Evolutionary conservation across 129 eudicot genomes (phyloP), one percentile per base, ranked within the genome.

Genomic region (Flaveria brownii): DNA sequence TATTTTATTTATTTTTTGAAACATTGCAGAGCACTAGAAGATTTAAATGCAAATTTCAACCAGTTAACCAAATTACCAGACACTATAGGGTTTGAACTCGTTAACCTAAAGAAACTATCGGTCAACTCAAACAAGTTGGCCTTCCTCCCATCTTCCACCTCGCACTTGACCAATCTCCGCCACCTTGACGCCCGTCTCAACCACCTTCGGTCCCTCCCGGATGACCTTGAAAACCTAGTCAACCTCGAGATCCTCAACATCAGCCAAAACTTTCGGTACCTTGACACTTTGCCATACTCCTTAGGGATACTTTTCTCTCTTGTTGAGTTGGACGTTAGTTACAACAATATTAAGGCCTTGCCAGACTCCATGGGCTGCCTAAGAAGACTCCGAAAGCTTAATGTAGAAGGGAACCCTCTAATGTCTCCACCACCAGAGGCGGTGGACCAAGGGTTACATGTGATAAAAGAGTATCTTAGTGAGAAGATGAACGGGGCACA

Each of bases 11-110:
- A 30, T 69, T 22, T 68, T 56, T 9, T 18, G 1, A 4, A 22
- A 67, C 3, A 43, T 43, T 28, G 15, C 70, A 77, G 82, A 52
- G 73, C 88, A 9, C 75, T 92, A 49, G 96, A 92, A 75, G 97
- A 92, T 60, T 70, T 92, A 77, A 89, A 89, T 66, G 97, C 93
- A 26, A 92, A 92, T 83, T 92, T 92, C 88, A 92, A 92, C 82
- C 85, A 84, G 70, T 74, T 92, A 23, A 85, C 83, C 13, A 81
- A 73, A 14, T 75, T 92, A 45, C 89, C 94, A 2, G 95, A 88
- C 68, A 88, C 98, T 22, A 71, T 92, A 2, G 98, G 98, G 17
- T 92, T 86, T 64, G 98, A 92, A 81, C 92, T 92, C 36, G 30
- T 84, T 13, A 92, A 86, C 77, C 84, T 92, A 7, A 90, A 81